A percentile compares a stretch with the other conserved stretches of the same genome.
phyloP scores from a whole-genome alignment of 2,329 filamentous ascomycete species.

The Diaporthe eres region DNA sequence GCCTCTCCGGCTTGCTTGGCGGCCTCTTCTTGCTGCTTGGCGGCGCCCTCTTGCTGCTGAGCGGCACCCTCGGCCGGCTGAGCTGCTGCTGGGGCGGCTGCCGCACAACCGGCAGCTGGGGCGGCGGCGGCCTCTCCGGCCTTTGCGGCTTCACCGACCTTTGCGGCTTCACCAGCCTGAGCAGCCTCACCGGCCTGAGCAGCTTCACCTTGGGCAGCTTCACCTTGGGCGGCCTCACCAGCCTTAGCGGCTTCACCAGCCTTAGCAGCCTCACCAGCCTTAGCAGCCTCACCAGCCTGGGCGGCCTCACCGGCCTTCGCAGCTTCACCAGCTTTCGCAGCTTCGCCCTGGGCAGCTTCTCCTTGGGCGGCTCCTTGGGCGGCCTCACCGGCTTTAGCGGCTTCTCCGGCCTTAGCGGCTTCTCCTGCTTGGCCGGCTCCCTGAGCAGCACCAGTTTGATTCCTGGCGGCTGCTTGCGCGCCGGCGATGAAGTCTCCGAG shows the following conservation, averaged over 20 bases:
- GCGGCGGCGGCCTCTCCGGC: neutral
- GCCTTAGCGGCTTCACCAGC: neutral
- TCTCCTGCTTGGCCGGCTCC: constrained; percentile 6
- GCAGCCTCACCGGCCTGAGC: neutral
- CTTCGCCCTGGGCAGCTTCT: constrained; percentile 33
- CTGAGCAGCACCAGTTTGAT: constrained; percentile 32
- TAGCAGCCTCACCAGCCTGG: neutral
- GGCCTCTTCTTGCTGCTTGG: neutral
- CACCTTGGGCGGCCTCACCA: neutral
- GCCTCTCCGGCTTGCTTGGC: neutral
- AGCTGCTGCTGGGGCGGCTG: neutral
- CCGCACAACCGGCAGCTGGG: constrained; percentile 12
- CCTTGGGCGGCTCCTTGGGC: constrained; percentile 23
- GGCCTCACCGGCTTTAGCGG: neutral
- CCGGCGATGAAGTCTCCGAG: constrained; percentile 30
- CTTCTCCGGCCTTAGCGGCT: neutral
- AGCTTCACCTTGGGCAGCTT: too few relatives aligned
- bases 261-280: neutral
- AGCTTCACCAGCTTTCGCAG: neutral
- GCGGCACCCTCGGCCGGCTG: constrained; percentile 22
- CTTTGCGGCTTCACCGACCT: neutral
- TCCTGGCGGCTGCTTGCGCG: constrained; percentile 33
- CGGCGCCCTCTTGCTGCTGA: neutral
- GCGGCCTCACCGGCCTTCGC: neutral
- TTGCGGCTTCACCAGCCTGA: neutral